These are phyloP conservation scores for Viridothelium virens DNA, from an alignment of 495 filamentous ascomycete species.

Conservation along the genomic window DNA sequence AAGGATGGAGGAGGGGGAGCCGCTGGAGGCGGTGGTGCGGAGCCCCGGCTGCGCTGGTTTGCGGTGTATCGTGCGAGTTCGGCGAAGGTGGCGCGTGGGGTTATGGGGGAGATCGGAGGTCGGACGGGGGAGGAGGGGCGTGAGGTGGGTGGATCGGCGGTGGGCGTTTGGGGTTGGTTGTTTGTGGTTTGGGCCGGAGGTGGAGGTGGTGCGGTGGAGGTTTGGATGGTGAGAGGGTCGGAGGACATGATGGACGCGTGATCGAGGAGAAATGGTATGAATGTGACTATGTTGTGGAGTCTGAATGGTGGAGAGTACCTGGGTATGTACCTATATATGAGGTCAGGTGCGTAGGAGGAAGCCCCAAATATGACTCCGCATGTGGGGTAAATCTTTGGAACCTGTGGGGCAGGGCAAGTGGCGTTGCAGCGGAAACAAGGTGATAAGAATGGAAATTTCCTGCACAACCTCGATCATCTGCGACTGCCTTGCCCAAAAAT, in stretches of 20 bases:
- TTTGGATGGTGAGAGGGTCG: slow-evolving; percentile 15
- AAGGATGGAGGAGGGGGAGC: not conserved
- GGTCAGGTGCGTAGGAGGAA: not conserved
- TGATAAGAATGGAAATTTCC: too few species aligned
- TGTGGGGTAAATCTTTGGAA: too few species aligned
- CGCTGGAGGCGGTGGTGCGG: not conserved
- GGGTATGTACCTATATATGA: too few species aligned
- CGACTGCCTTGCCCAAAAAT: too few species aligned
- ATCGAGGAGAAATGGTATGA: not conserved
- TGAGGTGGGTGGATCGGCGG: slow-evolving; percentile 1
- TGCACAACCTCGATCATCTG: too few species aligned
- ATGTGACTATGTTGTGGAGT: not conserved
- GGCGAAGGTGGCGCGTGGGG: slow-evolving; percentile 27
- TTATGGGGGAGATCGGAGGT: slow-evolving; percentile 33
- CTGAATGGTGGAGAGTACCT: not conserved
- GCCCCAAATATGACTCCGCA: not conserved
- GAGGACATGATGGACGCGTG: not conserved
- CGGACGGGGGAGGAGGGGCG: slow-evolving; percentile 21
- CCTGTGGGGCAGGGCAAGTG: too few species aligned
- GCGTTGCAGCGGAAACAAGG: too few species aligned
- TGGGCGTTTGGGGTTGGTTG: not conserved
- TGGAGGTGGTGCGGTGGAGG: slow-evolving; percentile 2
- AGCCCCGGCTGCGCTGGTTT: too few species aligned
- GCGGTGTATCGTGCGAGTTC: slow-evolving; percentile 20
- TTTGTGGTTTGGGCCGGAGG: not conserved